phyloP scores from a whole-genome alignment of 257 asterid species.

The Solanum acaule region DNA sequence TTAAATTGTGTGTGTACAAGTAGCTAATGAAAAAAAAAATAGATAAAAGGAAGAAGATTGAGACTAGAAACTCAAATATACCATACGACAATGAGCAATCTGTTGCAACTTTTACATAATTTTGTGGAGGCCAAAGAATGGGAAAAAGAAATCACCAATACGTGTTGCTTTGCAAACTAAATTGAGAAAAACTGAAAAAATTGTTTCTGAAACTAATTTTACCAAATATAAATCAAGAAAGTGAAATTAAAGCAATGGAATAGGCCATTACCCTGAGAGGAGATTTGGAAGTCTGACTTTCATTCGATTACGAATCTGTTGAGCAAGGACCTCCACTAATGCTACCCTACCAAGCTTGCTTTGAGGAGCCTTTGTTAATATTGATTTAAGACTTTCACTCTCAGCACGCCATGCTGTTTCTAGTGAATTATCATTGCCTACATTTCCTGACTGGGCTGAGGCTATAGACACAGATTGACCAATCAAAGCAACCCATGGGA shows the following conservation, averaged over 20 bases:
- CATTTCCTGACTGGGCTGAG: conserved; percentile 19
- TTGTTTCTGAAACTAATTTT: not conserved
- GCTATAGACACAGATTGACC: conserved; percentile 23
- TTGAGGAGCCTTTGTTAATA: conserved; percentile 21
- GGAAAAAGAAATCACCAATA: not conserved
- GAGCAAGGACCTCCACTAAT: conserved; percentile 20
- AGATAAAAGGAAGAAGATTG: not conserved
- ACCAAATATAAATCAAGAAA: not conserved
- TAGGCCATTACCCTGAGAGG: conserved; percentile 58
- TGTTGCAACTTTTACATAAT: not conserved
- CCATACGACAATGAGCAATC: not conserved
- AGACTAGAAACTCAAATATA: not conserved
- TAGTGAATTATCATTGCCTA: conserved; percentile 17
- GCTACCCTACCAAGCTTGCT: conserved; percentile 25
- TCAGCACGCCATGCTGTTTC: conserved; percentile 27
- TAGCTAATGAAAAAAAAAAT: not conserved
- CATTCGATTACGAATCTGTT: conserved; percentile 33
- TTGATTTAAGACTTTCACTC: conserved; percentile 20
- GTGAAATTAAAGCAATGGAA: not conserved
- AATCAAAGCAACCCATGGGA: conserved; percentile 20
- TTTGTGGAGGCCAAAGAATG: not conserved
- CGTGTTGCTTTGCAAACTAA: not conserved
- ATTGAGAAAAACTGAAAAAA: not conserved
- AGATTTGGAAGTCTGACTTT: conserved; percentile 85
- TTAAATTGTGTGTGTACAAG: not conserved